phyloP scores from a whole-genome alignment of 1,284 basidiomycete species.

The Leccinum subrobustum region DNA sequence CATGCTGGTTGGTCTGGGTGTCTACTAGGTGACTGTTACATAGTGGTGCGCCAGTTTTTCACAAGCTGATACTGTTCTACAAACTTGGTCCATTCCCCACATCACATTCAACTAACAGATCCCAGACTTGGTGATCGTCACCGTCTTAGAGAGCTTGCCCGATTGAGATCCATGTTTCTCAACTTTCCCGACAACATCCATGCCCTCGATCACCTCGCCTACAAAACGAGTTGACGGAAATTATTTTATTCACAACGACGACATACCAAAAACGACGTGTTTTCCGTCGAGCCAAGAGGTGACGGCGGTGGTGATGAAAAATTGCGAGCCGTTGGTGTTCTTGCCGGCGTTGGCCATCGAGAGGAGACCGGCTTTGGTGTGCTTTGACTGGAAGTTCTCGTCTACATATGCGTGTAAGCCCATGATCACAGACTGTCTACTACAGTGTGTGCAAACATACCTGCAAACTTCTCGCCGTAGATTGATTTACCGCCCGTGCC shows the following conservation, averaged over 20 bases:
- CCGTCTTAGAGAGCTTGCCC: slow-evolving; percentile 45
- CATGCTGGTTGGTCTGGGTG: background rate
- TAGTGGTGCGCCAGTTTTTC: background rate
- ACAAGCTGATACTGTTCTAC: background rate
- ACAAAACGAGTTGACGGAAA: background rate
- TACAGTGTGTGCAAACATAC: no score
- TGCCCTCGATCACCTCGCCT: slow-evolving; percentile 67
- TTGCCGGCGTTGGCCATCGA: slow-evolving; percentile 88
- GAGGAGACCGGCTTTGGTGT: slow-evolving; percentile 80
- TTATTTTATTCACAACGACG: background rate
- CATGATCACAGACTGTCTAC: background rate
- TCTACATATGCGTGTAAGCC: slow-evolving; percentile 44
- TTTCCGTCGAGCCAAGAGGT: slow-evolving; percentile 75
- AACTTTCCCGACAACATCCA: slow-evolving; percentile 59
- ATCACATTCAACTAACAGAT: slow-evolving; percentile 36
- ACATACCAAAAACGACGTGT: slow-evolving; percentile 79
- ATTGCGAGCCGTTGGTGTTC: slow-evolving; percentile 61
- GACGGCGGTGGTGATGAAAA: slow-evolving; percentile 69
- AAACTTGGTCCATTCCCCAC: background rate
- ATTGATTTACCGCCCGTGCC: slow-evolving; percentile 94
- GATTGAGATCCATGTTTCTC: slow-evolving; percentile 56
- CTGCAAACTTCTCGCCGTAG: slow-evolving; percentile 78
- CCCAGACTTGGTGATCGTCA: slow-evolving; percentile 57
- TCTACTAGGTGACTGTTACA: background rate
- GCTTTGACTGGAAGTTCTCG: slow-evolving; percentile 84